Base-by-base conservation (phyloP, 345 rosid species). In the Aegle marmelos region DNA sequence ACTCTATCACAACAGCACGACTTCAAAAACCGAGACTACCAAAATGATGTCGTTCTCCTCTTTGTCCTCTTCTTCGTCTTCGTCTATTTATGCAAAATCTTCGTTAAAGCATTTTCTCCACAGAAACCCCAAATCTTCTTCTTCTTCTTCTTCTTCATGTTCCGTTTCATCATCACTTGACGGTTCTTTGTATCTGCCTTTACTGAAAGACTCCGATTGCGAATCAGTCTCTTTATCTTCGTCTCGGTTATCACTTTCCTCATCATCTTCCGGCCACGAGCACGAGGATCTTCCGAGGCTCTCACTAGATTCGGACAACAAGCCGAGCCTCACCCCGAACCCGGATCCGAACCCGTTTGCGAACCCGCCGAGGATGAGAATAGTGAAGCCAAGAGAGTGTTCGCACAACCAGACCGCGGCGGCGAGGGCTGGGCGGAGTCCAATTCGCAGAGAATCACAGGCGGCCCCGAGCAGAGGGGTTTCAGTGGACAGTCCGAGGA, bases 251-350 rank as follows among this genome's bases (percentile, higher is more conserved):
- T 95, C 99, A 2, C 93, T 95, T 9, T 94, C 99, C 0, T 92
- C 98, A 1, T 92, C 98, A 1, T 95, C 99, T 68, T 94, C 98
- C 2, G 87, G 93, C 59, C 97, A 89, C 81, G 98, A 96, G 53
- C 97, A 90, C 72, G 99, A 94, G 41, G 97, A 92, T 70, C 87
- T 90, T 70, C 93, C 93, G 0, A 81, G 99, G 54, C 87, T 91
- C 11, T 95, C 99, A 3, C 86, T 96, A 6, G 97, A 96, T 82
- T 87, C 97, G 7, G 95, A 94, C 79, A 53, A 56, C 66, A 93
- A 89, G 81, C 85, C 97, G 56, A 81, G 73, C 68, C 34, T 82
- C 0, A 78, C 27, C 66, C 70, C 65, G 9, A 66, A 83, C 68
- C 78, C 84, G 11, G 78, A 60, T 41, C 94, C 95, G 9, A 92